A percentile compares a stretch with the other conserved stretches of the same genome.
Evolutionary conservation across 805 yeast species (phyloP).

Genomic region (Candida qinlingensis): DNA sequence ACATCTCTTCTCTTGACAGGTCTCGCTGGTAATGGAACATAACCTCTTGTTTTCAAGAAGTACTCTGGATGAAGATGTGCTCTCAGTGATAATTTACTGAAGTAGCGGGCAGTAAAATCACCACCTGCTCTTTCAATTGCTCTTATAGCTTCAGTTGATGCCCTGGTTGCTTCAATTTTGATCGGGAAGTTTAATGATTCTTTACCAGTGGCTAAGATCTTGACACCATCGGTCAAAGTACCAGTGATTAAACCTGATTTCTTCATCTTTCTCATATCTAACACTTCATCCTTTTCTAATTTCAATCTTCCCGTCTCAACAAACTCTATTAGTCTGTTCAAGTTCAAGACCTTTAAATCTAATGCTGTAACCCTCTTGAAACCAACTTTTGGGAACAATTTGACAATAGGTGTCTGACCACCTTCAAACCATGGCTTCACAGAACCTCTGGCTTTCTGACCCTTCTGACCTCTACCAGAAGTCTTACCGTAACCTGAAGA

Average conservation of each 20-base stretch:
- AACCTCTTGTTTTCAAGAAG: constrained; percentile 64
- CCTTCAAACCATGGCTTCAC: constrained; percentile 96
- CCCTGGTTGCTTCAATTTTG: constrained; percentile 77
- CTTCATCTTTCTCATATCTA: constrained; percentile 74
- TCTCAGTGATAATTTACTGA: constrained; percentile 57
- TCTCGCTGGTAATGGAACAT: constrained; percentile 78
- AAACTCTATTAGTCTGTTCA: constrained; percentile 66
- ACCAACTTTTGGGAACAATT: constrained; percentile 80
- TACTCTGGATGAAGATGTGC: constrained; percentile 75
- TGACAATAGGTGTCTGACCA: constrained; percentile 93
- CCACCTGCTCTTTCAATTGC: constrained; percentile 73
- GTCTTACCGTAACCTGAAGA: constrained; percentile 92
- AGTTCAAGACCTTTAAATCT: constrained; percentile 47
- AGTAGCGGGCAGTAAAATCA: constrained; percentile 66
- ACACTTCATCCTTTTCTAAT: constrained; percentile 51
- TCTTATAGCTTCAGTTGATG: constrained; percentile 67
- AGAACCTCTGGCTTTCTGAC: constrained; percentile 93
- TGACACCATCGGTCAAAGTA: constrained; percentile 70
- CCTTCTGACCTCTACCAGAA: constrained; percentile 95
- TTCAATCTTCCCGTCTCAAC: constrained; percentile 61
- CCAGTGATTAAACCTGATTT: constrained; percentile 71
- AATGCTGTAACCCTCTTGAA: constrained; percentile 61
- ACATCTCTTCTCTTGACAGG: constrained; percentile 82
- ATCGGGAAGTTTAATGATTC: constrained; percentile 50
- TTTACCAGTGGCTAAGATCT: constrained; percentile 66